These are phyloP conservation scores for Camillea tinctor DNA, from an alignment of 2,329 filamentous ascomycete species.

Conservation along the genomic window DNA sequence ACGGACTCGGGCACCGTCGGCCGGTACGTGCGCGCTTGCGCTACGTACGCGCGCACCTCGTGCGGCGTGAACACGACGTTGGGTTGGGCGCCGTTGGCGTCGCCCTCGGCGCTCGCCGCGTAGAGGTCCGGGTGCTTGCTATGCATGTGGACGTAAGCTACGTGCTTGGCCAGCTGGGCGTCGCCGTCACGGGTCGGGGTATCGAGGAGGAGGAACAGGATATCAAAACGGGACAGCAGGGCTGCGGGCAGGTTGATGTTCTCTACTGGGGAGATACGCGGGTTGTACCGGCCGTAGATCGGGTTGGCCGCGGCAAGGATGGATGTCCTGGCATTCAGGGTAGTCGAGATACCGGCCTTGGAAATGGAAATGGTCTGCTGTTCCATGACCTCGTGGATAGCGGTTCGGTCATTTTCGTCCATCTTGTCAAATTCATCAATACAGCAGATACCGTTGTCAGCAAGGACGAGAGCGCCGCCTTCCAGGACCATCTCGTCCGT, in stretches of 20 bases:
- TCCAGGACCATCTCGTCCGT: slow-evolving; percentile 84
- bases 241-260: slow-evolving; percentile 99
- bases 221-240: slow-evolving; percentile 92
- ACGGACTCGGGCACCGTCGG: slow-evolving; percentile 82
- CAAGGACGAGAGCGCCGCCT: slow-evolving; percentile 74
- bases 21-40: slow-evolving; percentile 84
- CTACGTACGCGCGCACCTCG: slow-evolving; percentile 95
- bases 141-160: slow-evolving; percentile 96
- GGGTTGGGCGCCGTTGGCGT: slow-evolving; percentile 30
- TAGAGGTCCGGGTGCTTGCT: slow-evolving; percentile 82
- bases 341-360: slow-evolving; percentile 69
- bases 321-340: slow-evolving; percentile 91
- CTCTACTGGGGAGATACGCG: slow-evolving; percentile 92
- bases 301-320: slow-evolving; percentile 97
- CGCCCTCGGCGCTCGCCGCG: slow-evolving; percentile 42
- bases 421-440: slow-evolving; percentile 91
- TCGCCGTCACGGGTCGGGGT: slow-evolving; percentile 87
- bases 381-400: slow-evolving; percentile 87
- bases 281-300: slow-evolving; percentile 96
- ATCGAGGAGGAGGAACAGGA: slow-evolving; percentile 95
- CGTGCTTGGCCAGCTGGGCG: slow-evolving; percentile 91
- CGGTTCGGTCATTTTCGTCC: slow-evolving; percentile 79
- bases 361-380: slow-evolving; percentile 85
- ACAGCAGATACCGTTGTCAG: slow-evolving; percentile 81
- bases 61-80: slow-evolving; percentile 81